Evolutionary conservation across 257 asterid genomes (phyloP).

Genomic region (Lycium ferocissimum): DNA sequence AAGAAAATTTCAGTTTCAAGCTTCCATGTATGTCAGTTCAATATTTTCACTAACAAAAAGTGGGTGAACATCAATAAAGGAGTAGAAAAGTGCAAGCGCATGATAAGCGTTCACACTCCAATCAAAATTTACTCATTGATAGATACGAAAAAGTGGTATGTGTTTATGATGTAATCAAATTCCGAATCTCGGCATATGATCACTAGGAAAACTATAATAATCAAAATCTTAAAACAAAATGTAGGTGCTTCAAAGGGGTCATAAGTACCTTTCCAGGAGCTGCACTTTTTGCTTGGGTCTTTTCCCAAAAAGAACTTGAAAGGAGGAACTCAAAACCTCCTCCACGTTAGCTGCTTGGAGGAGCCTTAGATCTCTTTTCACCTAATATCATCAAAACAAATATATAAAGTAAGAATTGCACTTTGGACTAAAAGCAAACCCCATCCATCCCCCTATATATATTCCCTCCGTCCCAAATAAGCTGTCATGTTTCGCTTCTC

Average conservation of each 20-base stretch:
- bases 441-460: not conserved
- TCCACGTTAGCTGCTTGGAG: slow-evolving; percentile 68
- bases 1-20: not conserved
- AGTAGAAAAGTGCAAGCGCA: not conserved
- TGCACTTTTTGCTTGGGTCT: slow-evolving; percentile 90
- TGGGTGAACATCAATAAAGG: not conserved
- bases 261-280: slow-evolving; percentile 72
- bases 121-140: not conserved
- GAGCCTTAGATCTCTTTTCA: slow-evolving; percentile 87
- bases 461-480: too few relatives aligned
- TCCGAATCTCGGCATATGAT: not conserved
- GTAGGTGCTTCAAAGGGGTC: slow-evolving; percentile 7
- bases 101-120: not conserved
- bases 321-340: slow-evolving; percentile 69
- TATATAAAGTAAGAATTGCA: slow-evolving; percentile 1
- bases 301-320: slow-evolving; percentile 70
- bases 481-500: too few relatives aligned
- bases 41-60: not conserved
- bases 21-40: not conserved
- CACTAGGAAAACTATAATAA: not conserved
- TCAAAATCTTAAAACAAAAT: not conserved
- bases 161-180: not conserved
- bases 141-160: not conserved
- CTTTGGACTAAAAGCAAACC: not conserved
- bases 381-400: slow-evolving; percentile 47